Percentiles rank a stretch among this genome's conserved stretches.
These are phyloP conservation scores for Penicillium sp. DNA, from an alignment of 2,329 filamentous ascomycete species.

Conservation along the genomic window DNA sequence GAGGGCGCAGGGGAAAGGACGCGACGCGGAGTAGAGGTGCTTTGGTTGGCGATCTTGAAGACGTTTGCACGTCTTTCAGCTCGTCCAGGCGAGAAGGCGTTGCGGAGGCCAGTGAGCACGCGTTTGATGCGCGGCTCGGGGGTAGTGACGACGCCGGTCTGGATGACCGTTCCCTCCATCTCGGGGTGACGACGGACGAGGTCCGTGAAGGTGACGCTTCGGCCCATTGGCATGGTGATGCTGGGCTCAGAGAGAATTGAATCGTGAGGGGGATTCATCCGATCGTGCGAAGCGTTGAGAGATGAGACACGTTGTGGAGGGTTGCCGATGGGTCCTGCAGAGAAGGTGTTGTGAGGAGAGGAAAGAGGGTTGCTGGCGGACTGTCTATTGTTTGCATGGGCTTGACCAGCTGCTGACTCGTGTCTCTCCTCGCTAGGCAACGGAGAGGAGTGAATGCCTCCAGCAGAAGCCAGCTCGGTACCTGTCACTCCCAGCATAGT, in stretches of 20 bases:
- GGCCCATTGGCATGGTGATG: not conserved
- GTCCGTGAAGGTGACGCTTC: not conserved
- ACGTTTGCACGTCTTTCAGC: not conserved
- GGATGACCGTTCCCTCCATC: constrained; percentile 3
- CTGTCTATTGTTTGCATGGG: too few species aligned
- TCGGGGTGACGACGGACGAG: constrained; percentile 3
- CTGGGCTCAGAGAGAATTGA: too few species aligned
- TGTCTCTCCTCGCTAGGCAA: too few species aligned
- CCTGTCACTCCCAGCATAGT: too few species aligned
- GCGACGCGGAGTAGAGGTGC: not conserved
- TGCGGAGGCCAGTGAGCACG: constrained; percentile 2
- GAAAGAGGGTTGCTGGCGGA: too few species aligned
- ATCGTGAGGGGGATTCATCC: too few species aligned
- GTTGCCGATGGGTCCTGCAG: too few species aligned
- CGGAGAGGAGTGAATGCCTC: too few species aligned
- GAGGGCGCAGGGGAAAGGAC: not conserved
- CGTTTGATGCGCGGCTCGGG: not conserved
- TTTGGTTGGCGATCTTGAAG: constrained; percentile 1
- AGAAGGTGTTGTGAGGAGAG: too few species aligned
- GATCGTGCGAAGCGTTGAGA: not conserved
- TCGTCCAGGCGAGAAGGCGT: not conserved
- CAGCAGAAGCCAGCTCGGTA: too few species aligned
- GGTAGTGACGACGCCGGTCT: not conserved
- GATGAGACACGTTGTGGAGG: not conserved
- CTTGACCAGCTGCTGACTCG: too few species aligned